Conservation (phyloP, 2,329 filamentous ascomycete genomes). For the Fusarium algeriense region DNA sequence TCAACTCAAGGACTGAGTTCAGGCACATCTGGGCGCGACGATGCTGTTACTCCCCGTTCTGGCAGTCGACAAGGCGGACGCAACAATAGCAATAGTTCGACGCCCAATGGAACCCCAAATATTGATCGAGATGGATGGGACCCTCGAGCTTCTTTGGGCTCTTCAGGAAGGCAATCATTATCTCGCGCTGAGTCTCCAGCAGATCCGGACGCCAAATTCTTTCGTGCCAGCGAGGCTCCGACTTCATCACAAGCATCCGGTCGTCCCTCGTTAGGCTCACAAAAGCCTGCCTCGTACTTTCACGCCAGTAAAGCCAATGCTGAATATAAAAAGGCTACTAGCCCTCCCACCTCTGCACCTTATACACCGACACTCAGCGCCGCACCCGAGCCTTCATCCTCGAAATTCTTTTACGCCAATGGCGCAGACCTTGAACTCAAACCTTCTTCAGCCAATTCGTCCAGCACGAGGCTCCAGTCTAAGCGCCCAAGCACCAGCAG, state of each 20-base stretch:
- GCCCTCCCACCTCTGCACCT: conserved; percentile 46
- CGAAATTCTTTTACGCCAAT: conserved; percentile 83
- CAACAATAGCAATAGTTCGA: conserved; percentile 75
- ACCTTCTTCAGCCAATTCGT: conserved; percentile 59
- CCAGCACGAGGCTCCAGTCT: conserved; percentile 57
- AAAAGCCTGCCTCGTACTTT: conserved; percentile 68
- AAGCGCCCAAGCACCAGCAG: conserved; percentile 56
- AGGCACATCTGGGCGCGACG: conserved; percentile 25
- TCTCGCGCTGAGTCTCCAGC: conserved; percentile 46
- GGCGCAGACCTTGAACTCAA: conserved; percentile 64
- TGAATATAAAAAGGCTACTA: conserved; percentile 54
- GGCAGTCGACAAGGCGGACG: conserved; percentile 77
- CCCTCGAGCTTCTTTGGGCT: conserved; percentile 50
- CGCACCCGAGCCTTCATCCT: conserved; percentile 57
- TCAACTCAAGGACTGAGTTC: conserved; percentile 43
- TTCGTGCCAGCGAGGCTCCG: conserved; percentile 86
- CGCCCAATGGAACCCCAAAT: conserved; percentile 72
- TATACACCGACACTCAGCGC: conserved; percentile 52
- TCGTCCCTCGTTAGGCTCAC: conserved; percentile 56
- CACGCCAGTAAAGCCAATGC: conserved; percentile 66
- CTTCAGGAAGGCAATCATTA: conserved; percentile 41
- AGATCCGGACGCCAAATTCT: conserved; percentile 74
- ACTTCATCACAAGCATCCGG: conserved; percentile 53
- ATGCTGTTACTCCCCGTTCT: conserved; percentile 78
- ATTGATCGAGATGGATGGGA: conserved; percentile 62